Evolutionary conservation across 2,329 filamentous ascomycete species (phyloP).

Genomic region (Alternaria sp.): DNA sequence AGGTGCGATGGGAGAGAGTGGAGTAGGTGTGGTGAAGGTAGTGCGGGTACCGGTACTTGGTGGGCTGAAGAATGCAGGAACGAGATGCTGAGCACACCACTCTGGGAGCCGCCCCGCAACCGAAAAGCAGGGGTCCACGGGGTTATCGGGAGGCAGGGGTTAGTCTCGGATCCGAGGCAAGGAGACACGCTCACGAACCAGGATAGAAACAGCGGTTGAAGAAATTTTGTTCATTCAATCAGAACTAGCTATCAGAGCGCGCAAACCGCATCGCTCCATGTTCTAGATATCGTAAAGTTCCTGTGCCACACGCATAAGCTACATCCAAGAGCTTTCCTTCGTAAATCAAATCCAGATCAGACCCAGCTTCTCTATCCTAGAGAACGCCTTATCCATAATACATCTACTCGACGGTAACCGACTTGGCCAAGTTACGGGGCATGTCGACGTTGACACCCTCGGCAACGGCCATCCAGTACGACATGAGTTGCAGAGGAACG

Average conservation of each 20-base stretch:
- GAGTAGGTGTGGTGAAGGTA: background rate
- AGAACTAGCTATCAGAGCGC: constrained; percentile 19
- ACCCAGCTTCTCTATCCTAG: constrained; percentile 31
- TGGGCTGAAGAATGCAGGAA: constrained; percentile 41
- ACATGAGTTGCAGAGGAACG: constrained; percentile 95
- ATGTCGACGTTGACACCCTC: constrained; percentile 98
- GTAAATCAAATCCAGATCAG: constrained; percentile 38
- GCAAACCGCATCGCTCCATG: constrained; percentile 23
- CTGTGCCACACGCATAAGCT: constrained; percentile 28
- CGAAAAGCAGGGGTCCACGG: constrained; percentile 24
- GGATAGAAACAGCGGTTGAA: background rate
- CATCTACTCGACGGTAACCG: constrained; percentile 93
- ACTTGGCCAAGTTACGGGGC: constrained; percentile 98
- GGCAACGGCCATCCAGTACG: constrained; percentile 97
- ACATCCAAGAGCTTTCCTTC: constrained; percentile 33
- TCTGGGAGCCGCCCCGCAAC: constrained; percentile 28
- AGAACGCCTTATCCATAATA: constrained; percentile 26
- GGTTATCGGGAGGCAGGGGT: constrained; percentile 26
- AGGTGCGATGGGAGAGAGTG: background rate
- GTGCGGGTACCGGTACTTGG: constrained; percentile 14
- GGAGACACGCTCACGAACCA: background rate
- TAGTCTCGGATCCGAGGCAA: background rate
- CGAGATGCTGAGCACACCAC: constrained; percentile 15
- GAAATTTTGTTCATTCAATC: constrained; percentile 29
- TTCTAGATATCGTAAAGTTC: constrained; percentile 30